phyloP scores from a whole-genome alignment of 257 asterid genomes.

The Solanum appendiculatum region DNA sequence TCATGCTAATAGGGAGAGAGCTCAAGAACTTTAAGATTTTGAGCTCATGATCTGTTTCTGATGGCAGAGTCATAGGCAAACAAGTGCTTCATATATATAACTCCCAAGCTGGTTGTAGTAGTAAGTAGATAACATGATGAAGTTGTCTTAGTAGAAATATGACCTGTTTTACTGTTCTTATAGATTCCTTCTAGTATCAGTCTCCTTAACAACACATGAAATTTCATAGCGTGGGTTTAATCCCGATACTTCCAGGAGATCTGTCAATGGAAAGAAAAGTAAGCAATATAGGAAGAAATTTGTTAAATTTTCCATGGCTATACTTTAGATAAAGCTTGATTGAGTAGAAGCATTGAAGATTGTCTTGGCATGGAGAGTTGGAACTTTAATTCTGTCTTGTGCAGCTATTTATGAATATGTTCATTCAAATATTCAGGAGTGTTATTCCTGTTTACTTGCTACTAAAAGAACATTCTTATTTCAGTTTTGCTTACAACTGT shows the following conservation, averaged over 20 bases:
- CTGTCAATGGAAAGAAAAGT: neutral
- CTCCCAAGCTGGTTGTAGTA: neutral
- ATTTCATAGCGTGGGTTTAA: neutral
- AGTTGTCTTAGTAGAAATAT: neutral
- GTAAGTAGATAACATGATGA: neutral
- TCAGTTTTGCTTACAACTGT: neutral
- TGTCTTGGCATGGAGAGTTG: neutral
- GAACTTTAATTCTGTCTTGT: neutral
- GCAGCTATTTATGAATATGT: neutral
- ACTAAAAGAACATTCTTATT: neutral
- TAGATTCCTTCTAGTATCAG: neutral
- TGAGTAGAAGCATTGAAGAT: neutral
- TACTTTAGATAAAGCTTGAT: neutral
- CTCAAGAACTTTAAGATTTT: neutral
- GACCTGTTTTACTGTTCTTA: neutral
- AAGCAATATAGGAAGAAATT: neutral
- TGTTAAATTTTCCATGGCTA: neutral
- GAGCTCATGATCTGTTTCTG: neutral
- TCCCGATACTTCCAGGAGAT: neutral
- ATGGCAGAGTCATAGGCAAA: neutral
- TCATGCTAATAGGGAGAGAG: neutral
- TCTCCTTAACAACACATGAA: neutral
- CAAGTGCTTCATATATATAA: no score
- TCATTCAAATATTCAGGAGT: neutral
- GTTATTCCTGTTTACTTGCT: neutral